These are phyloP conservation scores for Paraleonurus japonicus DNA, from an alignment of 257 asterid species.

Conservation along the genomic window DNA sequence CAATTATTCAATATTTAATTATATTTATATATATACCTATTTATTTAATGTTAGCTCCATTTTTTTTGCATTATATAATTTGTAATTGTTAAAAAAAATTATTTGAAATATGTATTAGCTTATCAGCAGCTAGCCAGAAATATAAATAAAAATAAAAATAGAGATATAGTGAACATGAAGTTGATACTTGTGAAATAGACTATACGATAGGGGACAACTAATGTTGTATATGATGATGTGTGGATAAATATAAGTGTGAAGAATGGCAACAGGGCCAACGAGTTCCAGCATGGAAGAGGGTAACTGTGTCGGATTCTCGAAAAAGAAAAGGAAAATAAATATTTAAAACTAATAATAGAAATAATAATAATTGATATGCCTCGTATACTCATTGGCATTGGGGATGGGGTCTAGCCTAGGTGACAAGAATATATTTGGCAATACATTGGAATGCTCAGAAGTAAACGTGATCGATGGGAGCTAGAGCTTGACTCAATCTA, in stretches of 20 bases:
- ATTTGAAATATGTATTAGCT: too few relatives aligned
- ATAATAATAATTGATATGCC: conserved; percentile 8
- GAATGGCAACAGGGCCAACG: conserved; percentile 23
- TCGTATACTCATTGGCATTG: conserved; percentile 23
- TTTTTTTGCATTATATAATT: too few relatives aligned
- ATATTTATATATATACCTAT: too few relatives aligned
- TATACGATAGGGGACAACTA: conserved; percentile 19
- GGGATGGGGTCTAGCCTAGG: conserved; percentile 17
- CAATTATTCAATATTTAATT: neutral
- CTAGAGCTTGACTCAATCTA: conserved; percentile 25
- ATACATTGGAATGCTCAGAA: conserved; percentile 15
- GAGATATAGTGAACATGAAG: neutral
- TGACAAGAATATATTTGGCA: conserved; percentile 18
- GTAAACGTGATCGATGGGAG: conserved; percentile 23
- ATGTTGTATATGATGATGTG: neutral
- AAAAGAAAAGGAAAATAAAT: neutral
- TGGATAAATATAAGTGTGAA: conserved; percentile 25
- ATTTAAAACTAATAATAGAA: too few relatives aligned
- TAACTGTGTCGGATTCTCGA: conserved; percentile 21
- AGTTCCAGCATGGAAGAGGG: conserved; percentile 35
- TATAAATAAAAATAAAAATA: neutral
- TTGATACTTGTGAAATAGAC: neutral
- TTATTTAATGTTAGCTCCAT: neutral
- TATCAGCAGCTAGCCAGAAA: neutral
- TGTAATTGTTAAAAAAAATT: too few relatives aligned